Conservation (phyloP, 2,329 filamentous ascomycete genomes). For the Sclerotinia minor region DNA sequence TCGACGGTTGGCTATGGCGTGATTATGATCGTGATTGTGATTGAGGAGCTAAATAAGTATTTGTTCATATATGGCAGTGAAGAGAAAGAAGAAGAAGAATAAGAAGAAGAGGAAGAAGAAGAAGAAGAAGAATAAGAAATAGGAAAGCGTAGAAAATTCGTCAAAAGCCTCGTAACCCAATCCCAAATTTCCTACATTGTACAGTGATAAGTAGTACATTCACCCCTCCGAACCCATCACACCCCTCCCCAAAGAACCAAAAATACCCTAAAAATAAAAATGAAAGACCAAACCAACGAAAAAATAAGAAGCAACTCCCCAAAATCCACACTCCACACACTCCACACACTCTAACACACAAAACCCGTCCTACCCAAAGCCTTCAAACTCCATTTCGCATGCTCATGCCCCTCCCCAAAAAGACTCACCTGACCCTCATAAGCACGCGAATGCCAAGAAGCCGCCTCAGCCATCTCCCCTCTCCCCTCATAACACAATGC, state of each 20-base stretch:
- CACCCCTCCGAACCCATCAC: too few species aligned
- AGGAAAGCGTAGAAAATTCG: neutral
- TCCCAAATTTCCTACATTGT: too few species aligned
- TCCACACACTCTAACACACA: neutral
- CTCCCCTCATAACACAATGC: neutral
- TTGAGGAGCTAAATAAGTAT: neutral
- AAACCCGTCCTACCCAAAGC: slow-evolving; percentile 6
- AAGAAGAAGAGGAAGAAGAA: neutral
- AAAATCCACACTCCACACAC: too few species aligned
- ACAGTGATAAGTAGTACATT: too few species aligned
- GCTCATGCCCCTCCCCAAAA: neutral
- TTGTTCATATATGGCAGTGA: too few species aligned
- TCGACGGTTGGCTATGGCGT: too few species aligned
- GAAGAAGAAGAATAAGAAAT: neutral
- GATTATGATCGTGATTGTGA: neutral
- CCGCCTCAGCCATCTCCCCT: neutral
- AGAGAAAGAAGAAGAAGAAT: neutral
- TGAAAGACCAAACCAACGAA: neutral
- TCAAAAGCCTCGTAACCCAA: neutral
- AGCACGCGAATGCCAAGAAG: neutral
- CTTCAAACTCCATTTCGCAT: slow-evolving; percentile 22
- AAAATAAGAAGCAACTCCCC: neutral
- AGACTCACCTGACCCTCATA: slow-evolving; percentile 10
- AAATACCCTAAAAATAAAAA: too few species aligned
- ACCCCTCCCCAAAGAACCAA: too few species aligned